Evolutionary conservation across 2,329 filamentous ascomycete genomes (phyloP).

Genomic region (Trichoderma aggressivum): DNA sequence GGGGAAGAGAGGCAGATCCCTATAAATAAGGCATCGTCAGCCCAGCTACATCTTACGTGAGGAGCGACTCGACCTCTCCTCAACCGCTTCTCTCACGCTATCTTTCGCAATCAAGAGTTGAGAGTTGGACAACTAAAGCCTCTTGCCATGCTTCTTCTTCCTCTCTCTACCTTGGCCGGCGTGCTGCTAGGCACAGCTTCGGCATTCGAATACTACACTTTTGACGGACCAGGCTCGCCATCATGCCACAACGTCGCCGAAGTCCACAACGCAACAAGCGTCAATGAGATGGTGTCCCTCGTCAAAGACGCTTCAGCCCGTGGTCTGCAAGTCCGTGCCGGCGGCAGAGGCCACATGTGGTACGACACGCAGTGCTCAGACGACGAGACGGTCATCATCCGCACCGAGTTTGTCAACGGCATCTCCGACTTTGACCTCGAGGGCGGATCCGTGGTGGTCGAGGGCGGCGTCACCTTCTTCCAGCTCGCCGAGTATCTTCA

Average conservation of each 20-base stretch:
- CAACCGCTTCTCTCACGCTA: not conserved
- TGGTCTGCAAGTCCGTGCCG: constrained; percentile 43
- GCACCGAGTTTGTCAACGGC: constrained; percentile 42
- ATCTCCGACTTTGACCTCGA: constrained; percentile 45
- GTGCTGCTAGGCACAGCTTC: not conserved
- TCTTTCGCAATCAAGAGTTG: not conserved
- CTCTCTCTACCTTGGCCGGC: not conserved
- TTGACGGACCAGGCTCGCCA: constrained; percentile 47
- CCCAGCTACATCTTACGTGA: not conserved
- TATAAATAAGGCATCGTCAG: not conserved
- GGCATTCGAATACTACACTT: constrained; percentile 43
- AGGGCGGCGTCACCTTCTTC: constrained; percentile 51
- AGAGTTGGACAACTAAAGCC: not conserved
- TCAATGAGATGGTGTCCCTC: constrained; percentile 41
- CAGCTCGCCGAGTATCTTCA: constrained; percentile 51
- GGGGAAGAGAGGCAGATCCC: not conserved
- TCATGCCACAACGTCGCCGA: constrained; percentile 45
- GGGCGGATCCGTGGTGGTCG: constrained; percentile 45
- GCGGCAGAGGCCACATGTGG: constrained; percentile 51
- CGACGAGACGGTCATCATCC: constrained; percentile 46
- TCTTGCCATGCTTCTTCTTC: not conserved
- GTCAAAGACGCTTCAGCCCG: constrained; percentile 40
- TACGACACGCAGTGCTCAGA: constrained; percentile 54
- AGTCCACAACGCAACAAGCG: constrained; percentile 43
- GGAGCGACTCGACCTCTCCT: not conserved